Conservation (phyloP, 768 basidiomycete genomes). For the Phlegmacium glaucopus region DNA sequence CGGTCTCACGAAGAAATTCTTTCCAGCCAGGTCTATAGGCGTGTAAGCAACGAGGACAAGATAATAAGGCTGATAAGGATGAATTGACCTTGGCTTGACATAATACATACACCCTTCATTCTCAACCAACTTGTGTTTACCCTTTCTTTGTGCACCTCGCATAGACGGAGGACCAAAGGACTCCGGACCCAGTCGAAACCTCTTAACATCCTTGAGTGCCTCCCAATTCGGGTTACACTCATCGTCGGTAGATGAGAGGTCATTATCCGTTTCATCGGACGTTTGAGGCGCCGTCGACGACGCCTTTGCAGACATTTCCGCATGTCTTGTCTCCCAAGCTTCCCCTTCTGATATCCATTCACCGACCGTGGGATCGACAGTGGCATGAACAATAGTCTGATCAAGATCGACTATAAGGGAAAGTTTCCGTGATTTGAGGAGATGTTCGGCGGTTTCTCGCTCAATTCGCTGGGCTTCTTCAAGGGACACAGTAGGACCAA, state of each 20-base stretch:
- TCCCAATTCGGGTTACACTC: slow-evolving; percentile 91
- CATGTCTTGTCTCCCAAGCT: slow-evolving; percentile 68
- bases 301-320: slow-evolving; percentile 32
- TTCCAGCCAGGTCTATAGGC: slow-evolving; percentile 70
- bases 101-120: slow-evolving; percentile 93
- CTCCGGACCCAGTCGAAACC: slow-evolving; percentile 88
- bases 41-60: slow-evolving; percentile 7
- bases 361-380: slow-evolving; percentile 96
- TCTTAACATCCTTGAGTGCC: slow-evolving; percentile 85
- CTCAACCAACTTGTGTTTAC: slow-evolving; percentile 63
- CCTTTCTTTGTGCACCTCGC: slow-evolving; percentile 41
- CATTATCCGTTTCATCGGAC: slow-evolving; percentile 38
- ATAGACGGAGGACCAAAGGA: slow-evolving; percentile 43
- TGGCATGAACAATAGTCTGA: slow-evolving; percentile 98
- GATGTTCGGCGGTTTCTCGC: slow-evolving; percentile 72
- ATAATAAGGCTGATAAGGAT: slow-evolving; percentile 4
- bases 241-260: slow-evolving; percentile 32
- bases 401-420: slow-evolving; percentile 98
- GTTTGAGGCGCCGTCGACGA: slow-evolving; percentile 16
- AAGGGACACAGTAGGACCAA: slow-evolving; percentile 87
- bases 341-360: slow-evolving; percentile 93
- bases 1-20: slow-evolving; percentile 69
- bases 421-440: slow-evolving; percentile 73
- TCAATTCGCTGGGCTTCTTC: slow-evolving; percentile 92
- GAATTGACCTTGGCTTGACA: slow-evolving; percentile 87